phyloP scores from a whole-genome alignment of 768 basidiomycete genomes.

The Hortiboletus flavorubellus region DNA sequence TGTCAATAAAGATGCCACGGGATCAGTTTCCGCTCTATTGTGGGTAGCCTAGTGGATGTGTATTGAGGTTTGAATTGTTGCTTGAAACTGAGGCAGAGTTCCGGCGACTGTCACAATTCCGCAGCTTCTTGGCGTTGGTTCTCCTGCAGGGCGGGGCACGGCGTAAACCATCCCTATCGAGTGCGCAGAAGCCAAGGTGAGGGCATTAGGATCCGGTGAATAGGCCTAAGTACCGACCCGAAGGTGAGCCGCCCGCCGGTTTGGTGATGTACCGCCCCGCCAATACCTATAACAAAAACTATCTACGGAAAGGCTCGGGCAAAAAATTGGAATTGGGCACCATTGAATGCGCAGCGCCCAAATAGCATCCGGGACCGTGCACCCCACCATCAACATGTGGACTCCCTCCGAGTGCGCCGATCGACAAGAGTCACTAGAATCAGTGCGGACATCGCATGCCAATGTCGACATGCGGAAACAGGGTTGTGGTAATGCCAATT shows the following conservation, averaged over 20 bases:
- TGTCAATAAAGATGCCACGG: background rate
- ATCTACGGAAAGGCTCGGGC: slow-evolving; percentile 5
- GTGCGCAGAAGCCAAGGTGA: background rate
- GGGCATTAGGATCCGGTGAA: slow-evolving; percentile 6
- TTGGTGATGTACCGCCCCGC: slow-evolving; percentile 14
- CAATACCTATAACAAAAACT: slow-evolving; percentile 13
- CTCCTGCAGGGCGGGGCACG: background rate
- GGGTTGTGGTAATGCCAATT: slow-evolving; percentile 19
- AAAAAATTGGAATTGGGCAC: background rate
- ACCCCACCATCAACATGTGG: background rate
- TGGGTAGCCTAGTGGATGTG: background rate
- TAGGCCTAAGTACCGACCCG: slow-evolving; percentile 10
- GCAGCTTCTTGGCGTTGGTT: background rate
- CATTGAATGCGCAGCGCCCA: too few relatives aligned
- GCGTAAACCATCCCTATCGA: too few relatives aligned
- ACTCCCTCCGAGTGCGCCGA: background rate
- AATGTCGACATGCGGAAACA: slow-evolving; percentile 19
- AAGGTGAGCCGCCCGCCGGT: slow-evolving; percentile 6
- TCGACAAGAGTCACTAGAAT: slow-evolving; percentile 3
- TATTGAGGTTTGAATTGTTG: background rate
- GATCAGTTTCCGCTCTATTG: background rate
- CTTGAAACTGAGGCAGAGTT: background rate
- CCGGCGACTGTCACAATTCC: background rate
- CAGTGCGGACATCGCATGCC: slow-evolving; percentile 19
- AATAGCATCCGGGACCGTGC: background rate